Evolutionary conservation across 1,284 basidiomycete species (phyloP).

Genomic region (Ceratobasidium sp.): DNA sequence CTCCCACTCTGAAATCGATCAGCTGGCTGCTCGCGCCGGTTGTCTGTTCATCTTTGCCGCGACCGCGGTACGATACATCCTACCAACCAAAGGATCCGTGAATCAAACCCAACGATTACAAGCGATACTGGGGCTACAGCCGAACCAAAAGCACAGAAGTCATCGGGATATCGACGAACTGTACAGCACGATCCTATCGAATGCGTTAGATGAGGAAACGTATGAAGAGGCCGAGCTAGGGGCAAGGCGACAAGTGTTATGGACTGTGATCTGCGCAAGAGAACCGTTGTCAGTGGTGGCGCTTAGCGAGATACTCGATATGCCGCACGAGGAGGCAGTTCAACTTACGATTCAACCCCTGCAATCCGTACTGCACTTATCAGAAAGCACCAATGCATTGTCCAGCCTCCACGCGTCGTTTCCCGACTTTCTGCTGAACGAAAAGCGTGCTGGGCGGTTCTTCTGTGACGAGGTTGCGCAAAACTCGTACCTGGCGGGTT

Average conservation of each 20-base stretch:
- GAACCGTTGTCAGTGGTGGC: neutral
- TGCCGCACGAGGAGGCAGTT: neutral
- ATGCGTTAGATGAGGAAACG: neutral
- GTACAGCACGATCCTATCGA: neutral
- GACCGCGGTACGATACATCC: neutral
- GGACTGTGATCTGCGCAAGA: neutral
- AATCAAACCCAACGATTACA: neutral
- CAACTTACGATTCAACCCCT: neutral
- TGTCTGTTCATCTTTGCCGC: neutral
- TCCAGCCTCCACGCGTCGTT: neutral
- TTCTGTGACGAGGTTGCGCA: neutral
- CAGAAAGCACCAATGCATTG: neutral
- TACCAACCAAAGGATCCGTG: neutral
- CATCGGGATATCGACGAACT: neutral
- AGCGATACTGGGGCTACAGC: neutral
- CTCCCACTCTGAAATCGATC: neutral
- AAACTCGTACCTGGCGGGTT: neutral
- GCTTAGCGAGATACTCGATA: neutral
- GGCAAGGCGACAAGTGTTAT: too few relatives aligned
- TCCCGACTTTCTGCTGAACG: neutral
- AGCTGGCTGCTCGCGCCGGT: neutral
- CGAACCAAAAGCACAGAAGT: neutral
- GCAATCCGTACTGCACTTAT: neutral
- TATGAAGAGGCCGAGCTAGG: neutral
- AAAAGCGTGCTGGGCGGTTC: neutral